Conservation (phyloP, 768 basidiomycete species). For the Clathrus columnatus region DNA sequence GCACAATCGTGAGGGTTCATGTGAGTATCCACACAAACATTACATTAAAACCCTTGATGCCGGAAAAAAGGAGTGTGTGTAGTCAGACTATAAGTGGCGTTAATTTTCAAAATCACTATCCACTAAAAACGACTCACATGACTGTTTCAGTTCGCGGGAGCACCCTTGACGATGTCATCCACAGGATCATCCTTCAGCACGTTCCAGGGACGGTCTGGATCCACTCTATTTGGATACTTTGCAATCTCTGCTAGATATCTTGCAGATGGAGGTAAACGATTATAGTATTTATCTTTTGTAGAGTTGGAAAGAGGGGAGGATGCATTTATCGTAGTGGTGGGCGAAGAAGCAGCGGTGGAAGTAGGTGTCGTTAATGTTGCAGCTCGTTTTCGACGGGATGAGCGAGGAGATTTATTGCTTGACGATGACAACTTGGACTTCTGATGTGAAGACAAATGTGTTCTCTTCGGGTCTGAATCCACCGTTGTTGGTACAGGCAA, state of each 20-base stretch:
- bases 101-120: no score
- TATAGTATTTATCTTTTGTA: neutral
- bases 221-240: slow-evolving; percentile 4
- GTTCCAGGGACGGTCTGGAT: slow-evolving; percentile 8
- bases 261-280: slow-evolving; percentile 7
- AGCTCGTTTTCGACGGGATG: neutral
- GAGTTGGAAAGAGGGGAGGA: neutral
- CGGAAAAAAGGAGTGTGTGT: no score
- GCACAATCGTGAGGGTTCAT: no score
- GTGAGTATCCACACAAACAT: no score
- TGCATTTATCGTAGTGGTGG: no score
- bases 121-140: no score
- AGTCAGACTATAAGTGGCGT: no score
- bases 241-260: slow-evolving; percentile 7
- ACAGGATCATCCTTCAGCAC: neutral
- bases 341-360: neutral
- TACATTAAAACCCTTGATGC: no score
- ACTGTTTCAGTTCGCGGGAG: no score
- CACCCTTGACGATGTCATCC: no score
- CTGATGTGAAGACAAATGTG: neutral
- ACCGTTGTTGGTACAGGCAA: neutral
- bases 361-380: slow-evolving; percentile 1
- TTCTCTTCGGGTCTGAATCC: no score
- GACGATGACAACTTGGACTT: neutral
- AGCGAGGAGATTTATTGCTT: neutral